Evolutionary conservation across 768 basidiomycete genomes (phyloP).

Genomic region (Cyclocybe aegerita): DNA sequence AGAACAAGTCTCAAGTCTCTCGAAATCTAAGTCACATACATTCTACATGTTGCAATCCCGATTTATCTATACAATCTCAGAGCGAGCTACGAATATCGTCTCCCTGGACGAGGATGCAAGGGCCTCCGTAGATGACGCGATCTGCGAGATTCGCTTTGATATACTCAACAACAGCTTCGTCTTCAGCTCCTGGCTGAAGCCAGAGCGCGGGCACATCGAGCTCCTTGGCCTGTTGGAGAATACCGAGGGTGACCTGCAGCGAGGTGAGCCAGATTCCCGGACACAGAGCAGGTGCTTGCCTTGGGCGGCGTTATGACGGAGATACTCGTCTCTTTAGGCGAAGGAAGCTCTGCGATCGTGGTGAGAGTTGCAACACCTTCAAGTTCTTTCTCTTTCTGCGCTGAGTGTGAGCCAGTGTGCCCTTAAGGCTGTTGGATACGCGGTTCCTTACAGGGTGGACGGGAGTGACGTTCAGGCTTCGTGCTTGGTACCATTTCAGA

Average conservation of each 20-base stretch:
- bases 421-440: too few species aligned
- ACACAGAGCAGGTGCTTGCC: slow-evolving; percentile 31
- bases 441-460: slow-evolving; percentile 63
- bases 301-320: slow-evolving; percentile 79
- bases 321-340: slow-evolving; percentile 67
- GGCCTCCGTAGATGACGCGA: slow-evolving; percentile 77
- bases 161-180: slow-evolving; percentile 59
- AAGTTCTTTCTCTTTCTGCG: slow-evolving; percentile 67
- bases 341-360: slow-evolving; percentile 54
- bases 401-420: neutral
- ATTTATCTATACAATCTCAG: neutral
- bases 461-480: slow-evolving; percentile 61
- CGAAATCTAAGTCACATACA: too few species aligned
- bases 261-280: too few species aligned
- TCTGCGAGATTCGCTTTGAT: slow-evolving; percentile 66
- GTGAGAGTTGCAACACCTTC: slow-evolving; percentile 62
- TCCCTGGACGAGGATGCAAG: slow-evolving; percentile 80
- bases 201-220: slow-evolving; percentile 76
- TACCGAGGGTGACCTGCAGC: slow-evolving; percentile 62
- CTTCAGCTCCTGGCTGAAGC: slow-evolving; percentile 89
- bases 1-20: too few species aligned
- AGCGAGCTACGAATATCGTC: slow-evolving; percentile 46
- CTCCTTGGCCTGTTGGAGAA: slow-evolving; percentile 68
- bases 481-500: slow-evolving; percentile 72
- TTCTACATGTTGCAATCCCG: too few species aligned